Evolutionary conservation across 805 yeast species (phyloP), one percentile per base, ranked within the genome.

Genomic region (Jamesozyma piceae): DNA sequence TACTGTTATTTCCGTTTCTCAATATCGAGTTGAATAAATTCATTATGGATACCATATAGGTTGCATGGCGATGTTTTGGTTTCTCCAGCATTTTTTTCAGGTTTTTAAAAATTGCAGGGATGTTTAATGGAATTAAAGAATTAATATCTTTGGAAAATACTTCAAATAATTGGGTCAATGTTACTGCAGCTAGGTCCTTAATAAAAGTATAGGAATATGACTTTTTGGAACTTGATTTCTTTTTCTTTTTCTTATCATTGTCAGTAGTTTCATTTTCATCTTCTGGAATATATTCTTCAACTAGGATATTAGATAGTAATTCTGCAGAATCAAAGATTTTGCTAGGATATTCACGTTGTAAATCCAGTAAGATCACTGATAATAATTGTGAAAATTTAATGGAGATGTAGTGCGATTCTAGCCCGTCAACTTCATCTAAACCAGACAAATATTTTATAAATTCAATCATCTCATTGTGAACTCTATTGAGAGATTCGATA

Each of bases 1-100:
- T 34, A 34, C 31, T 19, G 1, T 19, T 43, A 15, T 45, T 40
- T 11, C 43, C 52, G 33, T 46, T 57, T 49, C 52, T 51, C 17
- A 51, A 17, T 43, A 55, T 43, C 35, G 54, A 42, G 37, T 48
- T 56, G 20, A 50, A 50, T 13, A 59, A 43, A 32, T 49, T 48
- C 36, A 56, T 36, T 34, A 60, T 37, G 8, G 51, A 43, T 13
- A 57, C 62, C 49, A 58, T 51, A 32, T 54, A 54, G 4, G 53
- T 43, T 4, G 64, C 54, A 46, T 66, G 65, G 13, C 52, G 36
- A 37, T 62, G 49, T 43, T 62, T 65, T 26, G 48, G 49, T 30
- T 62, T 54, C 27, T 62, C 62, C 14, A 51, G 43, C 37, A 50
- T 49, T 41, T 65, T 66, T 43, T 65, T 67, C 19, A 68, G 35